These are phyloP conservation scores for Coemansia sp. DNA, from an alignment of 192 early-diverging fungal genomes.

Conservation along the genomic window DNA sequence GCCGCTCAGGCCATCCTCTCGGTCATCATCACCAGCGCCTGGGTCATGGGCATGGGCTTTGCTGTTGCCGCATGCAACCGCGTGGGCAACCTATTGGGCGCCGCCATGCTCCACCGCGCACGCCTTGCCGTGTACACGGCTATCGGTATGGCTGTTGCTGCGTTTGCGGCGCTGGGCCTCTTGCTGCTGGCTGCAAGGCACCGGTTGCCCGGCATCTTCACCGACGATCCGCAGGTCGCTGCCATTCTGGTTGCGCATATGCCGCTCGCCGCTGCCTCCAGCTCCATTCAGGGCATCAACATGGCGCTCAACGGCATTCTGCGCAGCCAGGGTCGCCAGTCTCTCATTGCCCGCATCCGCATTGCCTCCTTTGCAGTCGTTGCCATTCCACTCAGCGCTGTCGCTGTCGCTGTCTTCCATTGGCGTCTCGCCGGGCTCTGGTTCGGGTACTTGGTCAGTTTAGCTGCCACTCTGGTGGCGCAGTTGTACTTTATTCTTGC, in stretches of 20 bases:
- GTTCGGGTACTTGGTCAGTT: conserved; percentile 58
- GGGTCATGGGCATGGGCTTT: conserved; percentile 69
- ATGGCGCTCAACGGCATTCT: conserved; percentile 62
- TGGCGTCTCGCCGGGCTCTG: conserved; percentile 70
- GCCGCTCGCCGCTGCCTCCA: conserved; percentile 27
- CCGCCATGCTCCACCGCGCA: conserved; percentile 56
- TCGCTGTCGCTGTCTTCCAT: conserved; percentile 44
- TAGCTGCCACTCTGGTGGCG: conserved; percentile 5
- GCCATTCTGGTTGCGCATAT: conserved; percentile 35
- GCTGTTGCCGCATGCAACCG: conserved; percentile 80
- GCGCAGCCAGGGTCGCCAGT: conserved; percentile 59
- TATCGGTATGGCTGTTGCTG: conserved; percentile 53
- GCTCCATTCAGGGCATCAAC: conserved; percentile 56
- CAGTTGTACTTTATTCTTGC: conserved; percentile 30
- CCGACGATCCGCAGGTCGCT: conserved; percentile 22
- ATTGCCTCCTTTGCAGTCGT: conserved; percentile 49
- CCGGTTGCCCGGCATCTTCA: conserved; percentile 60
- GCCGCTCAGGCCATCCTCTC: conserved; percentile 84
- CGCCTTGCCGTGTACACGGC: conserved; percentile 44
- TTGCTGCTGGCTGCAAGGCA: conserved; percentile 58
- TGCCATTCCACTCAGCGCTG: conserved; percentile 52
- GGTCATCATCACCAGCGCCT: conserved; percentile 64
- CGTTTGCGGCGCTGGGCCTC: conserved; percentile 58
- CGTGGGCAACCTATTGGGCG: conserved; percentile 76
- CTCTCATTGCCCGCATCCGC: conserved; percentile 54